Evolutionary conservation across 106 monocot species (phyloP).

Genomic region (Agapanthus africanus): DNA sequence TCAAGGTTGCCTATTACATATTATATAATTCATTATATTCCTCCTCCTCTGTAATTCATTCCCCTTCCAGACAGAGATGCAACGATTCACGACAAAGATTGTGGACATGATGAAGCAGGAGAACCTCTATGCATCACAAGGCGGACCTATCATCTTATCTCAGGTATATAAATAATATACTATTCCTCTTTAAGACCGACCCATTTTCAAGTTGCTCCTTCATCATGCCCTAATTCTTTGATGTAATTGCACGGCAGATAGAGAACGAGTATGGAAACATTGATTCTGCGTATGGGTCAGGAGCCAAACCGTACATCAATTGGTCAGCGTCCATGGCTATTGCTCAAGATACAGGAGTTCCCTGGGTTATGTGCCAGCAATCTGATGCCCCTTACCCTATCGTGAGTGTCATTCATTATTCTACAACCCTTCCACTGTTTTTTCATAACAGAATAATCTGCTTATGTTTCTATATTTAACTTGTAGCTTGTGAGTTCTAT

Average conservation of each 20-base stretch:
- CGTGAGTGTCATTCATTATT: too few relatives aligned
- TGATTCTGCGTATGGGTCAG: constrained; percentile 51
- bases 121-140: constrained; percentile 89
- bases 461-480: too few relatives aligned
- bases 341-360: constrained; percentile 77
- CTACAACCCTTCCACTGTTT: too few relatives aligned
- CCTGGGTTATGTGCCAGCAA: constrained; percentile 99
- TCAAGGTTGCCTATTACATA: constrained; percentile 47
- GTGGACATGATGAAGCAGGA: constrained; percentile 59
- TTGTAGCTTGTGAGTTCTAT: too few relatives aligned
- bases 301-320: constrained; percentile 55
- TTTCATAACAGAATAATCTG: too few relatives aligned
- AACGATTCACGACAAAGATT: constrained; percentile 71
- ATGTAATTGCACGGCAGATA: constrained; percentile 35
- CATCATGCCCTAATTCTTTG: not conserved
- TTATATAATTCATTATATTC: not conserved
- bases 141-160: constrained; percentile 89
- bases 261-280: constrained; percentile 97
- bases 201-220: not conserved
- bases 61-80: constrained; percentile 63
- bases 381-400: constrained; percentile 78
- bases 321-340: constrained; percentile 86
- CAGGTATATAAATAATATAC: constrained; percentile 35
- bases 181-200: not conserved
- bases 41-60: not conserved